Evolutionary conservation across 2,329 filamentous ascomycete species (phyloP).

Genomic region (Epichloe uncinata): DNA sequence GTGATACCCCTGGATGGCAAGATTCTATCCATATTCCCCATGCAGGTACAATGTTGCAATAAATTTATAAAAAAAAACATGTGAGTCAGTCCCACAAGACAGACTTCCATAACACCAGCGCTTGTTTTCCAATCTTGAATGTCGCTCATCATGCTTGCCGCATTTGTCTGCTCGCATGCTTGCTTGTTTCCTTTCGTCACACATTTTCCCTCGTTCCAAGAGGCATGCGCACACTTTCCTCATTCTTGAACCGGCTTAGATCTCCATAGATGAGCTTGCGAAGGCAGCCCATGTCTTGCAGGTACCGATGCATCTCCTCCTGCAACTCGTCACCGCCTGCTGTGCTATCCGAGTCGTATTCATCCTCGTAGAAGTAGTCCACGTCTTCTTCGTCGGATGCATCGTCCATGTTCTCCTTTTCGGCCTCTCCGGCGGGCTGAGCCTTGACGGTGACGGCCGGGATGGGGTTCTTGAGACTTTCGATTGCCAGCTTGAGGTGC

Average conservation of each 20-base stretch:
- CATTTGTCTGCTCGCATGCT: background rate
- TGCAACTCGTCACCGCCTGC: conserved; percentile 53
- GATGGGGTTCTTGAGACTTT: conserved; percentile 85
- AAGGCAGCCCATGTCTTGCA: conserved; percentile 68
- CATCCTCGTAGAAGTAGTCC: conserved; percentile 48
- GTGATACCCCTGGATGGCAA: too few species aligned
- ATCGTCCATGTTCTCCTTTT: conserved; percentile 17
- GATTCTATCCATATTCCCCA: background rate
- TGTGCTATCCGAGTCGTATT: conserved; percentile 33
- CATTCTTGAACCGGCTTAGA: conserved; percentile 51
- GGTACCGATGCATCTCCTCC: conserved; percentile 69
- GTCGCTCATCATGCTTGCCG: background rate
- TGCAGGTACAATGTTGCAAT: background rate
- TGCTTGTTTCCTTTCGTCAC: conserved; percentile 5
- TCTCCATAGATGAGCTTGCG: conserved; percentile 58
- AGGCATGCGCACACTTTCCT: conserved; percentile 42
- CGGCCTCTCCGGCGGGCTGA: conserved; percentile 13
- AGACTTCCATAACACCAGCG: conserved; percentile 6
- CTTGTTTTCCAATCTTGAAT: conserved; percentile 2
- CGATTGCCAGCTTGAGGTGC: conserved; percentile 76
- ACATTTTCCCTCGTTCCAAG: conserved; percentile 31
- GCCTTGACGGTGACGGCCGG: conserved; percentile 37
- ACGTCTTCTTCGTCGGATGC: conserved; percentile 29
- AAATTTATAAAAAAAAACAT: background rate
- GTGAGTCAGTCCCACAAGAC: background rate